Base-by-base conservation (phyloP, 2,329 filamentous ascomycete species). In the Leptographium flavum region DNA sequence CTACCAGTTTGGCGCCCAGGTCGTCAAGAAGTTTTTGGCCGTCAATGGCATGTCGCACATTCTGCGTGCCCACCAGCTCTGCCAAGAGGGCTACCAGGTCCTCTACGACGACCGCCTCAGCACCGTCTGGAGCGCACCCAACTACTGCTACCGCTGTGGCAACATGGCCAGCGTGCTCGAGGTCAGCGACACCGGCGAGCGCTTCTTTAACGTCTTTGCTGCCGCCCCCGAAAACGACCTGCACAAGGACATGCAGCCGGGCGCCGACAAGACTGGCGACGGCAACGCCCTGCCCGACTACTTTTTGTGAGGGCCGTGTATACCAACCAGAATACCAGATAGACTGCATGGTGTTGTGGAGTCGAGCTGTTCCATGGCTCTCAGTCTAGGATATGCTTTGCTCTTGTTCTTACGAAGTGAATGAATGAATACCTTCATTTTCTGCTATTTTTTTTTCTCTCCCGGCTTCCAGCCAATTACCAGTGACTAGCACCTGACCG, bases 21-120 rank as follows among this genome's bases (percentile, higher is more conserved):
- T 98, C 15, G 92, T 98, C 43, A 93, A 90, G 65, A 98, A 98
- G 65, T 98, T 98, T 63, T 70, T 98, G 28, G 86, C 92, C 55
- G 88, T 98, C 55, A 98, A 98, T 65, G 83, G 79, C 62, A 96
- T 98, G 88, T 90, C 83, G 28, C 92, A 98, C 63, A 98, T 98
- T 52, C 71, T 98, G 46, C 84, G 92, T 22, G 92, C 92, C n/a
- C 92, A 98, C 63, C 92, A 98, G 67, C 75, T 98, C 5, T 98
- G 92, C 62, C 92, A 98, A 63, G 92, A 98, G 66, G 92, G 92
- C 1, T 98, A 90, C 62, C 92, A 96, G 65, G 84, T 96, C 39
- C 76, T 98, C 15, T 98, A 94, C 62, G 90, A 96, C 57, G 90
- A 96, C 63, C 77, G 83, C 15, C 67, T 98, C 32, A 94, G 87